phyloP scores from a whole-genome alignment of 306 rosid species.

The Quercus mongolica region DNA sequence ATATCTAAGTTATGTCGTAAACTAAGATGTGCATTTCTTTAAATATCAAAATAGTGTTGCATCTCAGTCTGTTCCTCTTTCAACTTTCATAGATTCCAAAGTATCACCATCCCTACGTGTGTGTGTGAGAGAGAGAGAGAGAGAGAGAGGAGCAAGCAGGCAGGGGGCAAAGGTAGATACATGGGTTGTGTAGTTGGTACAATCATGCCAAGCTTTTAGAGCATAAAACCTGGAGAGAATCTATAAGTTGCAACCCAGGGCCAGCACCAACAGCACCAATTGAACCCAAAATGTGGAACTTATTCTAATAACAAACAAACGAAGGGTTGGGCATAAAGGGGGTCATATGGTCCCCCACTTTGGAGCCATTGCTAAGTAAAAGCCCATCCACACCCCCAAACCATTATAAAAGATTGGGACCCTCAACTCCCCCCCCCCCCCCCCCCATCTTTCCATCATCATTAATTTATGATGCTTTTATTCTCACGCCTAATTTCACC shows the following conservation, averaged over 20 bases:
- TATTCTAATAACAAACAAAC: constrained; percentile 18
- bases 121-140: too few relatives aligned
- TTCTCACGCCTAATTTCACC: constrained; percentile 46
- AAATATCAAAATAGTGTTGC: too few relatives aligned
- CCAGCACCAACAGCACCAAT: constrained; percentile 17
- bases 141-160: background rate
- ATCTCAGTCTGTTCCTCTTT: too few relatives aligned
- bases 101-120: too few relatives aligned
- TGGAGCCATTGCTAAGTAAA: constrained; percentile 28
- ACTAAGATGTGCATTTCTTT: too few relatives aligned
- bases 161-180: background rate
- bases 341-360: constrained; percentile 43
- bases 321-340: constrained; percentile 39
- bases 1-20: too few relatives aligned
- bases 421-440: background rate
- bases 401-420: constrained; percentile 29
- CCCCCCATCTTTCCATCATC: constrained; percentile 14
- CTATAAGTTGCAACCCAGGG: constrained; percentile 15
- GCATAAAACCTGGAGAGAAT: constrained; percentile 54
- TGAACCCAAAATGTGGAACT: constrained; percentile 35
- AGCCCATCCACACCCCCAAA: constrained; percentile 3
- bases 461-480: constrained; percentile 40
- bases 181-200: constrained; percentile 10
- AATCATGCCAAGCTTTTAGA: constrained; percentile 32
- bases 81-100: too few relatives aligned